Base-by-base conservation (phyloP, 1,139 yeast species). In the Kodamaea suecica region DNA sequence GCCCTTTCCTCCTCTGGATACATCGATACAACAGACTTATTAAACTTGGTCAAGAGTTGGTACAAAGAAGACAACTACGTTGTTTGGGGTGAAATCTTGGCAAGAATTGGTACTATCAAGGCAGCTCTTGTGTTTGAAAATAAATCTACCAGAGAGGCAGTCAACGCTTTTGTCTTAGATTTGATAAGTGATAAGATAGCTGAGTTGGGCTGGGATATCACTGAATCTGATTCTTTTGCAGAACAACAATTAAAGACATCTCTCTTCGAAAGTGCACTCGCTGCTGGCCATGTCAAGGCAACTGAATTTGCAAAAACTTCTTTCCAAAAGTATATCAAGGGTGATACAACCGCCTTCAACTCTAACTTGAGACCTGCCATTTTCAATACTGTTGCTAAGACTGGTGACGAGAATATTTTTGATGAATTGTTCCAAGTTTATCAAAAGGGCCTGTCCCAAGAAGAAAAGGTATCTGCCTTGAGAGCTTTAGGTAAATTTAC, bases 351-450 rank as follows among this genome's bases (percentile, higher is more conserved):
- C 28, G 87, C 92, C 13, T 71, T 90, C 45, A 83, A 87, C 61
- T 94, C 97, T 47, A 83, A 88, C 63, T 65, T 90, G 51, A 80
- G 88, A 62, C 75, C 76, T 5, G 57, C 85, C 9, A 79, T 92
- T 29, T 90, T 85, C 61, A 64, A 62, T 36, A 63, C 78, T 14
- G 85, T 77, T 48, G 90, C 95, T 33, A 70, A 74, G 52, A 59
- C 63, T 37, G 96, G 95, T 43, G 80, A 78, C 41, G 71, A 59
- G 38, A 62, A 70, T 29, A 78, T 79, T 43, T 87, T 77, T 61
- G 81, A 86, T 31, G 73, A 76, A 47, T 61, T 90, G 38, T 70
- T 74, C 46, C 55, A 71, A 23, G 76, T 87, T 47, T 86, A 84
- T 70, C 66, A 71, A 44, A 73, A 76, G 43, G 84, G 95, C 34